Evolutionary conservation across 1,284 basidiomycete species (phyloP).

Genomic region (Trametes sp.): DNA sequence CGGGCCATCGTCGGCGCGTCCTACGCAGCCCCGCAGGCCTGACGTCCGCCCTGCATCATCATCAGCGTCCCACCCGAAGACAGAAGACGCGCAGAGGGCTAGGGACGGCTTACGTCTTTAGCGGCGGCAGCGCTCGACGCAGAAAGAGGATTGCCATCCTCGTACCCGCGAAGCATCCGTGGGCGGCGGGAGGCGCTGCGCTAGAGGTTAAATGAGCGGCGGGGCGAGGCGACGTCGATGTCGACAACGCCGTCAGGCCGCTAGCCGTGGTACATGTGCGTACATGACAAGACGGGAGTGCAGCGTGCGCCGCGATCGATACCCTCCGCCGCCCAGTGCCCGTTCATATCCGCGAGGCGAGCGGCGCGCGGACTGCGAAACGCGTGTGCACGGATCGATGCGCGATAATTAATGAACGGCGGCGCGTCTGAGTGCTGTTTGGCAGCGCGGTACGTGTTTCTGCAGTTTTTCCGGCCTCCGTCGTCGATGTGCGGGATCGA

Average conservation of each 20-base stretch:
- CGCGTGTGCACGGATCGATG: constrained; percentile 1
- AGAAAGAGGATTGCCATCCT: neutral
- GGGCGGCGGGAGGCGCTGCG: neutral
- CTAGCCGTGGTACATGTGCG: no score
- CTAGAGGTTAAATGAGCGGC: constrained; percentile 1
- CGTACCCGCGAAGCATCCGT: constrained; percentile 6
- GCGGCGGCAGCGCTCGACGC: neutral
- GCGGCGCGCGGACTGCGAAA: neutral
- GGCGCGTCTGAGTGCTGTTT: neutral
- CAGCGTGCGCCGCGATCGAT: neutral
- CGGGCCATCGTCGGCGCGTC: neutral
- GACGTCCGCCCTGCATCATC: neutral
- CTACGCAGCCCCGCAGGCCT: constrained; percentile 3
- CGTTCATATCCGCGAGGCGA: neutral
- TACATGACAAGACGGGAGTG: no score
- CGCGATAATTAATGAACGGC: constrained; percentile 1
- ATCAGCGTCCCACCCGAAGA: neutral
- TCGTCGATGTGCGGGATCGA: neutral
- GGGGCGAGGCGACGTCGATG: neutral
- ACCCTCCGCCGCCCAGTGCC: neutral
- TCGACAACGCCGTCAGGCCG: no score
- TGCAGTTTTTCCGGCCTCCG: neutral
- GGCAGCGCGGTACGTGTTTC: neutral
- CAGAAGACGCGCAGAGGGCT: neutral
- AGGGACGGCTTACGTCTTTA: neutral